Base-by-base conservation (phyloP, 1,139 yeast genomes). In the Hyphopichia khmerensis region DNA sequence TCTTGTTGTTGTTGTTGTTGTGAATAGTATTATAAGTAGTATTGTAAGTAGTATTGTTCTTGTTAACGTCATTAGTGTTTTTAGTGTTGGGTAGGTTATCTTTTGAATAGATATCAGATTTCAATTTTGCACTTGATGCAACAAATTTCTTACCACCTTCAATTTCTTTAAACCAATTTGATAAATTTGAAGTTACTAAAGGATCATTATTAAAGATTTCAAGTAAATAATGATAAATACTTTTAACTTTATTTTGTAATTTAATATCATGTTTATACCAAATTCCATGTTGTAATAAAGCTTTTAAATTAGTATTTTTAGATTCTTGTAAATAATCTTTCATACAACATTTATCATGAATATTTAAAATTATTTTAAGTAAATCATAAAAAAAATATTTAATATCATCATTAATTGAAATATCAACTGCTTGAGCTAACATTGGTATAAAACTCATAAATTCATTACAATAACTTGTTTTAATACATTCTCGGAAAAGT, bases 311-410 rank as follows among this genome's bases (percentile, higher is more conserved):
- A 3, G 48, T 52, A 17, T 47, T 42, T 0, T 45, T 39, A 4
- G 45, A 44, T 33, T 64, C 67, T 14, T 43, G 38, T 15, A 71
- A 47, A 44, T 67, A 62, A 1, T 63, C 67, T 11, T 35, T 47
- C 67, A 69, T 63, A 43, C 77, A 72, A 45, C 78, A 72, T 2
- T 52, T 37, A 8, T 50, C 33, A 49, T 73, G 79, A 10, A 40
- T 43, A 14, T 50, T 48, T 1, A 70, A 47, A 6, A 72, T 42
- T 1, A 51, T 39, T 27, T 55, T 52, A 3, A 66, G 50, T 2
- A 65, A 50, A 5, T 62, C 60, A 47, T 64, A 69, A 45, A 65
- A 64, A 7, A 61, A 42, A n/a, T 48, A 44, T 39, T 56, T 57
- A 33, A 52, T 40, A 6, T 51, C 51, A 1, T 42, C 36, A 11